Conservation (phyloP, 192 early-diverging fungal species). For the Backusella liffmaniae region DNA sequence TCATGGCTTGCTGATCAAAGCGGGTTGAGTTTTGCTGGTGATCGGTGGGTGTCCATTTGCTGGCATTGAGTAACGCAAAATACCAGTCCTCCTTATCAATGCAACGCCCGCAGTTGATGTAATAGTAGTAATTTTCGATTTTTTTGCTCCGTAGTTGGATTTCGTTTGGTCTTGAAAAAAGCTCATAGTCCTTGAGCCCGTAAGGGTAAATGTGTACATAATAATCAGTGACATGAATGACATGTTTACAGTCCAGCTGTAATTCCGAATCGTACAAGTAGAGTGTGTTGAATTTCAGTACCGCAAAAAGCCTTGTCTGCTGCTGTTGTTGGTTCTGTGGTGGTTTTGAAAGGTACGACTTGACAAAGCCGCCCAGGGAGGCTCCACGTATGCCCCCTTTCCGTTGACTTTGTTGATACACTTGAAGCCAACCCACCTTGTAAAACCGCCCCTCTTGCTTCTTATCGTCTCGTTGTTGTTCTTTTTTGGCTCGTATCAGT, state of each 20-base stretch:
- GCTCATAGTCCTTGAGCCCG: conserved; percentile 64
- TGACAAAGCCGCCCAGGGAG: conserved; percentile 11
- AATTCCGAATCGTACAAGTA: conserved; percentile 79
- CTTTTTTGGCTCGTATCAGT: neutral
- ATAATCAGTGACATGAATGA: conserved; percentile 67
- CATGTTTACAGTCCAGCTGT: conserved; percentile 45
- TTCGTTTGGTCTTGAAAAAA: conserved; percentile 66
- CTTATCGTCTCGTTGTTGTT: neutral
- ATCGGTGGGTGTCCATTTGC: conserved; percentile 24
- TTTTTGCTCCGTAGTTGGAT: conserved; percentile 52
- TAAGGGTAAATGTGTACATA: conserved; percentile 77
- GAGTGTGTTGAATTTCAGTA: conserved; percentile 75
- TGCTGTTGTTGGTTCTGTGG: conserved; percentile 23
- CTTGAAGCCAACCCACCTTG: conserved; percentile 34
- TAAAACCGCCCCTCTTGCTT: conserved; percentile 10
- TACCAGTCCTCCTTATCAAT: conserved; percentile 94
- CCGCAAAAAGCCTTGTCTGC: conserved; percentile 49
- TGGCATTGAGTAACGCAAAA: conserved; percentile 65
- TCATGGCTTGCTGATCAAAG: conserved; percentile 43
- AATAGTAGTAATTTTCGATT: conserved; percentile 59
- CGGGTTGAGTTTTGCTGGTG: conserved; percentile 26
- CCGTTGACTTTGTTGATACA: conserved; percentile 13
- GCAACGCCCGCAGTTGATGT: conserved; percentile 60
- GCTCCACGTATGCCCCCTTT: neutral
- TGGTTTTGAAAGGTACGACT: conserved; percentile 41